A percentile compares a stretch with the other conserved stretches of the same genome.
Conservation (phyloP, 23 red algal genomes). For the Gracilaria caudata region DNA sequence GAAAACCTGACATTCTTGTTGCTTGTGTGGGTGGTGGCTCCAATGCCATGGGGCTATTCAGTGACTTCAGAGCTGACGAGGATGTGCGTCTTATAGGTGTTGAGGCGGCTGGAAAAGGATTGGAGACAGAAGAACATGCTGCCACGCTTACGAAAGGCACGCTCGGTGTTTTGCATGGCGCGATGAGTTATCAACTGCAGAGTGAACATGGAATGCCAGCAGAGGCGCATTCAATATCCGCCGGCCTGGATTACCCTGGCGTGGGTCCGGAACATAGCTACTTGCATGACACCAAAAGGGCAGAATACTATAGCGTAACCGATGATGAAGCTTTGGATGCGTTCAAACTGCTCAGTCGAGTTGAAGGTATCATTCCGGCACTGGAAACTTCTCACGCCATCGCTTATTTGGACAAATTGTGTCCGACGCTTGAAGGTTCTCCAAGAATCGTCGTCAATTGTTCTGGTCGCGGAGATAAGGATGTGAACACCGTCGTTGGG, state of each 20-base stretch:
- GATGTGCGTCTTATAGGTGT: constrained; percentile 92
- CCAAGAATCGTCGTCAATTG: constrained; percentile 90
- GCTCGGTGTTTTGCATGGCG: constrained; percentile 92
- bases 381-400: constrained; percentile 97
- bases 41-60: constrained; percentile 99
- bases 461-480: constrained; percentile 95
- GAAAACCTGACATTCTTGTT: constrained; percentile 90
- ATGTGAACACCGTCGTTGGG: constrained; percentile 82
- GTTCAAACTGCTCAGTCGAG: constrained; percentile 80
- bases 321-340: constrained; percentile 96
- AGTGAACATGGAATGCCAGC: constrained; percentile 80
- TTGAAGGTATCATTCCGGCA: constrained; percentile 98
- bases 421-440: constrained; percentile 71
- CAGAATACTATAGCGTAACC: constrained; percentile 86
- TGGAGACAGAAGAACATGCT: constrained; percentile 81
- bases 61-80: constrained; percentile 79
- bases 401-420: constrained; percentile 83
- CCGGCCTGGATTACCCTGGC: constrained; percentile 96
- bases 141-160: constrained; percentile 91
- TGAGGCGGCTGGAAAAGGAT: constrained; percentile 94
- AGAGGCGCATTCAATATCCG: constrained; percentile 96
- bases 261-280: constrained; percentile 97
- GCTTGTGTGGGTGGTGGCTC: constrained; percentile 98
- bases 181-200: constrained; percentile 97
- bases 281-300: constrained; percentile 84